phyloP scores from a whole-genome alignment of 345 rosid species.

The Salix udensis region DNA sequence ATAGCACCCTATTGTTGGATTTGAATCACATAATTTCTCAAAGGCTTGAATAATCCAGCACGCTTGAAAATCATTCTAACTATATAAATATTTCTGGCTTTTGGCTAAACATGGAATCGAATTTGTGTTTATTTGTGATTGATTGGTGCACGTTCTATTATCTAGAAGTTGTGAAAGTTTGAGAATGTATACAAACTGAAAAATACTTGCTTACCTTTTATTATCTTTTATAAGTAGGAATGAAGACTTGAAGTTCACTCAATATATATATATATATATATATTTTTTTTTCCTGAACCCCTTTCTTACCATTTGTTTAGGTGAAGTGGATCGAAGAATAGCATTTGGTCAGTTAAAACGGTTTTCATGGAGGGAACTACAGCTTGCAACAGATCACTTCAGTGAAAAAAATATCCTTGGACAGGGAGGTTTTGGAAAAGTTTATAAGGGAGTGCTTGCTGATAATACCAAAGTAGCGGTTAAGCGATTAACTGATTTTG shows the following conservation, averaged over 20 bases:
- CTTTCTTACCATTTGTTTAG: conserved; percentile 31
- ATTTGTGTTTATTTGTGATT: background rate
- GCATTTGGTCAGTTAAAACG: conserved; percentile 90
- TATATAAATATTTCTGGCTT: background rate
- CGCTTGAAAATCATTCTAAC: background rate
- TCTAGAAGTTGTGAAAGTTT: background rate
- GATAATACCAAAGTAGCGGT: conserved; percentile 84
- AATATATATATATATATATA: background rate
- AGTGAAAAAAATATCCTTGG: conserved; percentile 84
- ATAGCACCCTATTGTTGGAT: background rate
- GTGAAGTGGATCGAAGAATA: conserved; percentile 92
- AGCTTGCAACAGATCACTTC: conserved; percentile 81
- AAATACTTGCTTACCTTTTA: background rate
- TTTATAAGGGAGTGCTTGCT: conserved; percentile 79
- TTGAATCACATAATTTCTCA: background rate
- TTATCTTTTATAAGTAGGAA: background rate
- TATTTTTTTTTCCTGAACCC: background rate
- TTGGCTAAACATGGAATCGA: background rate
- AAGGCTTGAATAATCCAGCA: background rate
- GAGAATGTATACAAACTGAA: background rate
- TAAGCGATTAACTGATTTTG: conserved; percentile 86
- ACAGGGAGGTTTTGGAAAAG: conserved; percentile 97
- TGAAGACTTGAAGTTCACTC: background rate
- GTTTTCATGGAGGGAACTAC: conserved; percentile 91
- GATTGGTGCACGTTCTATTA: background rate